Base-by-base conservation (phyloP, 306 rosid species). In the Fragaria iinumae region DNA sequence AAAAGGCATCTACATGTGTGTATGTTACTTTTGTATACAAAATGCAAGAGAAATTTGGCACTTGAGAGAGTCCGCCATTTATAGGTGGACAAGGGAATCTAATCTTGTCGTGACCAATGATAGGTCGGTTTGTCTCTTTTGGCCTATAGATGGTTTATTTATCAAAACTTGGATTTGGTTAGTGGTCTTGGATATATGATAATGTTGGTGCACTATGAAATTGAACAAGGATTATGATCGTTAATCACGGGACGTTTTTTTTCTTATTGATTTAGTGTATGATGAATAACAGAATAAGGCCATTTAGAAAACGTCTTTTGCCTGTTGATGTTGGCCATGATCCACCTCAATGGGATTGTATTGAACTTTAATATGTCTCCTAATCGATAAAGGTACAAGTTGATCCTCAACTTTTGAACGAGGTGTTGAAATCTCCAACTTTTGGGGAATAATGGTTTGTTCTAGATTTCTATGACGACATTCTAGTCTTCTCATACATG, bases 61-160 rank as follows among this genome's bases (percentile, higher is more conserved):
- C 4, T 62, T 2, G 60, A 63, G 65, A 23, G 10, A 38, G 6
- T 45, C 10, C n/a, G 20, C n/a, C 41, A 2, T 17, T 23, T 4
- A 2, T 11, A 17, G 20, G 62, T 59, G 17, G 76, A 71, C 44
- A 34, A 47, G 8, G 62, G 55, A 23, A 70, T 70, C 55, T 23
- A 12, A 60, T 70, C 69, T 20, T 12, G 11, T 23, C 23, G 25
- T 27, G 32, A 44, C 47, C n/a, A 4, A 29, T 7, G 0, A 12
- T 3, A 45, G 47, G 76, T 70, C 72, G 66, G 77, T 38, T 71
- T 63, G 77, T 71, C 67, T 55, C 34, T 55, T 2, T 0, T 66
- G 16, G 27, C 43, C 11, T 32, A 63, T 62, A 27, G 7, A 14
- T 25, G 66, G 66, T 59, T 59, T 59, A 59, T 59, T 59, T 4